phyloP scores from a whole-genome alignment of 306 rosid genomes.

The Cucurbita ficifolia region DNA sequence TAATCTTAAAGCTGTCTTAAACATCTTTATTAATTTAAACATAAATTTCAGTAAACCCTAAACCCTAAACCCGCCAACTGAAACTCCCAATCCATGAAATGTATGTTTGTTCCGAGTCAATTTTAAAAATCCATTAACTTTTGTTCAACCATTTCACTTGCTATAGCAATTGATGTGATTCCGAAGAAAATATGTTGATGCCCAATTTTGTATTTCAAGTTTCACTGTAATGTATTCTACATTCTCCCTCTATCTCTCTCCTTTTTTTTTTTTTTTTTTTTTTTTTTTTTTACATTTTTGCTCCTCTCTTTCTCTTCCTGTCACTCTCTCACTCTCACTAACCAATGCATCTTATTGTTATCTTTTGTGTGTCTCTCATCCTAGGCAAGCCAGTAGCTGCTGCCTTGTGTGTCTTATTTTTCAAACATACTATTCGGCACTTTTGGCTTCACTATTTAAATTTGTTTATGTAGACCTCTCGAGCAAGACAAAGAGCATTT shows the following conservation, averaged over 20 bases:
- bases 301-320: not conserved
- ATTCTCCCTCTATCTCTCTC: not conserved
- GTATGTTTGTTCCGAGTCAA: not conserved
- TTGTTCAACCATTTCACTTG: not conserved
- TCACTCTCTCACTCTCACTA: not conserved
- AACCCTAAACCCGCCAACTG: not conserved
- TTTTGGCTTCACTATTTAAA: not conserved
- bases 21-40: not conserved
- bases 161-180: not conserved
- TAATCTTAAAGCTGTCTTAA: not conserved
- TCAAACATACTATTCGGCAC: not conserved
- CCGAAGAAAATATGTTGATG: not conserved
- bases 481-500: constrained; percentile 31
- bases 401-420: not conserved
- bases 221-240: not conserved
- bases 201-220: not conserved
- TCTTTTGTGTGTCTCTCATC: not conserved
- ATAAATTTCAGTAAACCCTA: not conserved
- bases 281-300: not conserved
- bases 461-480: constrained; percentile 22
- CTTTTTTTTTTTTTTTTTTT: not conserved
- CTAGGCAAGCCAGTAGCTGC: not conserved
- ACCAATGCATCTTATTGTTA: not conserved
- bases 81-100: not conserved
- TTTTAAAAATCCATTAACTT: not conserved